Conservation (phyloP, 1,284 basidiomycete genomes). For the Moesziomyces sp. region DNA sequence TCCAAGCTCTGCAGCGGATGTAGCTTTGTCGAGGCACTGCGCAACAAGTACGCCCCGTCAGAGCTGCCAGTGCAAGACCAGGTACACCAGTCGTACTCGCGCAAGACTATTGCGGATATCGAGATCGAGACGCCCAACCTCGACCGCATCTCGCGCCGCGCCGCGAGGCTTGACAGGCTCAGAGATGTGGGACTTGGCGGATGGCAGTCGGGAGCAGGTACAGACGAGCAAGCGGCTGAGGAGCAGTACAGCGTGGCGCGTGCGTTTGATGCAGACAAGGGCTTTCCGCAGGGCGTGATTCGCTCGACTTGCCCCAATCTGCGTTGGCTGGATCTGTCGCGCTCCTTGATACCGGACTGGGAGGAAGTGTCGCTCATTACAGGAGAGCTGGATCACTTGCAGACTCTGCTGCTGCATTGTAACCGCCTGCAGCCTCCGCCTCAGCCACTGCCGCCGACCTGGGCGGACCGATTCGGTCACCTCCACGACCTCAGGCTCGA, state of each 20-base stretch:
- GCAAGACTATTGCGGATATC: slow-evolving; percentile 70
- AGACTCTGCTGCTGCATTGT: slow-evolving; percentile 74
- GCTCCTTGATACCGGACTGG: slow-evolving; percentile 81
- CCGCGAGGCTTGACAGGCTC: slow-evolving; percentile 77
- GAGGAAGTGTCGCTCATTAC: slow-evolving; percentile 76
- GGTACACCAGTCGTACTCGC: slow-evolving; percentile 70
- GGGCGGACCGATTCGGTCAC: slow-evolving; percentile 71
- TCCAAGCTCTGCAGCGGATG: slow-evolving; percentile 53
- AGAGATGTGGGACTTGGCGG: slow-evolving; percentile 82
- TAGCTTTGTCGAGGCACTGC: slow-evolving; percentile 80
- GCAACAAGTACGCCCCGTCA: slow-evolving; percentile 50
- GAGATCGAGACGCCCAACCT: slow-evolving; percentile 86
- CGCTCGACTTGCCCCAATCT: slow-evolving; percentile 77
- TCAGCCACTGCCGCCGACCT: slow-evolving; percentile 54
- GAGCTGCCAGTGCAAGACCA: too few relatives aligned
- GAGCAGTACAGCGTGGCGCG: slow-evolving; percentile 71
- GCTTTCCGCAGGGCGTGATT: slow-evolving; percentile 74
- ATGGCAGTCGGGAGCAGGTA: slow-evolving; percentile 2
- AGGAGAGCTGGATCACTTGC: slow-evolving; percentile 75
- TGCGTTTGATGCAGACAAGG: slow-evolving; percentile 68
- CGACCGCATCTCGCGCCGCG: slow-evolving; percentile 78
- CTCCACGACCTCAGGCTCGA: slow-evolving; percentile 82
- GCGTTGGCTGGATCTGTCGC: slow-evolving; percentile 82
- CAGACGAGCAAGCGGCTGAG: slow-evolving; percentile 7
- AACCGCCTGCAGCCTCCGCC: slow-evolving; percentile 65